A percentile compares a stretch with the other conserved stretches of the same genome.
These are phyloP conservation scores for Phytophthora meadii DNA, from an alignment of 352 stramenopile genomes.

Conservation along the genomic window DNA sequence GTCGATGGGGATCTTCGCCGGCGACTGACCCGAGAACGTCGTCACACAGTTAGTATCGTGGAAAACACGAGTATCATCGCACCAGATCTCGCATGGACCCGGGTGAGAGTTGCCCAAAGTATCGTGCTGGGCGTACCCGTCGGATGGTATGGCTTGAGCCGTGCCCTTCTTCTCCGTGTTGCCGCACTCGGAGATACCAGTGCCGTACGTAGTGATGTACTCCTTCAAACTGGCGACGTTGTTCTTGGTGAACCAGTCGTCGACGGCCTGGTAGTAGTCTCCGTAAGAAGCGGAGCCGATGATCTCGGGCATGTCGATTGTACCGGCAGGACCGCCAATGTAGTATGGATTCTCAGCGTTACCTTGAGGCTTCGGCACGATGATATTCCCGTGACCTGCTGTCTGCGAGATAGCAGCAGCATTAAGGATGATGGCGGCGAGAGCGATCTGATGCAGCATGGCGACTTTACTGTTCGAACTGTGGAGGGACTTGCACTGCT, in stretches of 20 bases:
- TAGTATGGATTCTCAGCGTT: slow-evolving; percentile 24
- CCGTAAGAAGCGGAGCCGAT: slow-evolving; percentile 24
- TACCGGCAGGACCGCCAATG: slow-evolving; percentile 31
- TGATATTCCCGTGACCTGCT: slow-evolving; percentile 36
- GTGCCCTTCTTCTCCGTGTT: slow-evolving; percentile 35
- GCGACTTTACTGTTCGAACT: slow-evolving; percentile 2
- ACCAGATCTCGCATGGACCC: slow-evolving; percentile 56
- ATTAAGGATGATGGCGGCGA: slow-evolving; percentile 26
- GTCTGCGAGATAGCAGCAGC: slow-evolving; percentile 15
- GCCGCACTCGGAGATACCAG: slow-evolving; percentile 31
- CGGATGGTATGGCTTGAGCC: slow-evolving; percentile 22
- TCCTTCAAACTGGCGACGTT: slow-evolving; percentile 36
- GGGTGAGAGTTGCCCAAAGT: slow-evolving; percentile 42
- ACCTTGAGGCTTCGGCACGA: slow-evolving; percentile 28
- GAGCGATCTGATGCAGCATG: slow-evolving; percentile 31
- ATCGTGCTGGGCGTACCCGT: slow-evolving; percentile 35
- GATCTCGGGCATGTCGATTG: slow-evolving; percentile 35
- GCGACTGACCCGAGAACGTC: slow-evolving; percentile 18
- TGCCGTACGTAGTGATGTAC: slow-evolving; percentile 33
- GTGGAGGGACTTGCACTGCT: neutral
- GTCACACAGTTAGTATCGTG: slow-evolving; percentile 44
- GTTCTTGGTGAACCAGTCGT: slow-evolving; percentile 38
- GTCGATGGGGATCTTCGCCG: slow-evolving; percentile 44
- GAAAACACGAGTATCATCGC: slow-evolving; percentile 49
- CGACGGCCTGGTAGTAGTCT: slow-evolving; percentile 36